Percentiles rank a stretch among this genome's conserved stretches.
phyloP scores from a whole-genome alignment of 192 early-diverging fungal species.

The Linnemannia elongata region DNA sequence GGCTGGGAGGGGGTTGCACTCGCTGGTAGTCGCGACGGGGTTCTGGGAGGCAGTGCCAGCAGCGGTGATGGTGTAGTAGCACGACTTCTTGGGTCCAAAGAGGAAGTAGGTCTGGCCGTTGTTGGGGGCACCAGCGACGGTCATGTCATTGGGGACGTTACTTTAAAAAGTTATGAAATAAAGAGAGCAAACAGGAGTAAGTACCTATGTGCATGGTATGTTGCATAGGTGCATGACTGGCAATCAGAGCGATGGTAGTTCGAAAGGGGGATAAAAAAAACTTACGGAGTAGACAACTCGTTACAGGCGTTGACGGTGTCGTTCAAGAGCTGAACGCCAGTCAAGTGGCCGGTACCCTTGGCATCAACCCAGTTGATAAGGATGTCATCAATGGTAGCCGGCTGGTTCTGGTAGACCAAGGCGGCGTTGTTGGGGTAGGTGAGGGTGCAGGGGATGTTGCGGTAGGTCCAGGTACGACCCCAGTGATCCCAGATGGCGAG shows the following conservation, averaged over 20 bases:
- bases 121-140: constrained; percentile 29
- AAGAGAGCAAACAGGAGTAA: not conserved
- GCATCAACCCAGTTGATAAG: constrained; percentile 47
- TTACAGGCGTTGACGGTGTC: constrained; percentile 39
- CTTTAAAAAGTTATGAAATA: constrained; percentile 8
- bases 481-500: constrained; percentile 54
- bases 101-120: constrained; percentile 50
- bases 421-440: constrained; percentile 51
- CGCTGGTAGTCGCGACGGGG: constrained; percentile 35
- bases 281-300: constrained; percentile 41
- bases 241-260: not conserved
- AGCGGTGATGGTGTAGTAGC: constrained; percentile 40
- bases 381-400: constrained; percentile 26
- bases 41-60: constrained; percentile 23
- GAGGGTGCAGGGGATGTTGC: constrained; percentile 28
- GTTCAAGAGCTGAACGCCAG: constrained; percentile 49
- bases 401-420: constrained; percentile 38
- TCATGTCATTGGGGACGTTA: constrained; percentile 43
- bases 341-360: constrained; percentile 38
- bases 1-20: constrained; percentile 34
- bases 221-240: not conserved
- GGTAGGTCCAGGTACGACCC: constrained; percentile 53
- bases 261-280: not conserved
- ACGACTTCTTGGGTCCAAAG: constrained; percentile 45
- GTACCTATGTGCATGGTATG: not conserved